Base-by-base conservation (phyloP, 2,329 filamentous ascomycete genomes). In the Venturia aucupariae region DNA sequence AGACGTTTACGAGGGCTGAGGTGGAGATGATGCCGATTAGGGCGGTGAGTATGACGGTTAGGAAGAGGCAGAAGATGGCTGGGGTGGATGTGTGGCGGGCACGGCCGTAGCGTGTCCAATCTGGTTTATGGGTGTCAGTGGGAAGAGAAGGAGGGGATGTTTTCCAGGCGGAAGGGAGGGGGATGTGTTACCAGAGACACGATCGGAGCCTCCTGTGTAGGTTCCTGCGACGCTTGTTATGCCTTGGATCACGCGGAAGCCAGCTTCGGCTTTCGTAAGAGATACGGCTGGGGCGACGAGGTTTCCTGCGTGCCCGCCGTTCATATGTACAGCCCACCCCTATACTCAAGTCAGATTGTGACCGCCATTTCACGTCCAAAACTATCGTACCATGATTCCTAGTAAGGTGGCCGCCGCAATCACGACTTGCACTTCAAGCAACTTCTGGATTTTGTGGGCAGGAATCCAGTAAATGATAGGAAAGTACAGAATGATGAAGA, bases 1-100 rank as follows among this genome's bases (percentile, higher is more conserved):
- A 71, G 4, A 69, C 66, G 11, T 69, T 66, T 4, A 63, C 57
- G 1, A 68, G 65, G 8, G 70, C 69, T 7, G 68, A 69, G 5
- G 71, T 70, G 27, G 68, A 66, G 8, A 72, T 64, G 24, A 68
- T 65, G 5, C 66, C 66, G 15, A 68, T 42, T 8, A 67, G 60
- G 11, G 67, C 64, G 6, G 66, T 67, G n/a, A 68, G n/a, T 7
- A 39, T 67, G 10, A 69, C 67, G 4, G 67, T 67, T 19, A 67
- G 42, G 3, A 64, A 62, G 48, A 65, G 65, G 15, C 61, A 61
- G 22, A 65, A 19, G 48, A 67, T 66, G 15, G 64, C 65, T 7
- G 64, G 67, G 5, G 65, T 66, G 15, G 67, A 65, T 39, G 65
- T 60, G 51, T 67, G 66, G 7, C 64, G 63, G 22, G 27, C 55